Base-by-base conservation (phyloP, 1,284 basidiomycete species). In the Trametes versicolor region DNA sequence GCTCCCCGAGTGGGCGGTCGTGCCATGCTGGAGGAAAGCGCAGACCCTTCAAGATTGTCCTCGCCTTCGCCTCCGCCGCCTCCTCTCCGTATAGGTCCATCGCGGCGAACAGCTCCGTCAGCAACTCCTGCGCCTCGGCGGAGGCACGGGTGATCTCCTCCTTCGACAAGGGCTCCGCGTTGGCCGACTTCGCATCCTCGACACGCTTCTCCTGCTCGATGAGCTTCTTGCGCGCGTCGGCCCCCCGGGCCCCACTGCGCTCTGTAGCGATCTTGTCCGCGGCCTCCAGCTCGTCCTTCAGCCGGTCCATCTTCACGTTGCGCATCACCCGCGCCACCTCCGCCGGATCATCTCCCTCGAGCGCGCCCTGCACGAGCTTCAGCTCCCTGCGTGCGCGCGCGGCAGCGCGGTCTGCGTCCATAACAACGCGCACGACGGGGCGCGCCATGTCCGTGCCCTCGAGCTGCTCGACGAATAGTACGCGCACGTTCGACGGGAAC, bases 41-140 rank as follows among this genome's bases (percentile, higher is more conserved):
- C n/a, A 94, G 79, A 0, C 90, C 90, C 32, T 78, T 75, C 9
- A 93, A 77, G 62, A 94, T 88, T 0, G 76, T 73, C 43, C 82
- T 80, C 0, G 90, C 90, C 19, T 86, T 80, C 4, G 83, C 79
- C 69, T 88, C 86, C 9, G 88, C 85, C 0, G 81, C 82, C 58
- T 70, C 66, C 36, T 67, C 66, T 0, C 66, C 66, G 41, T 67
- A 60, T 3, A 70, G 50, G 59, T 70, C 66, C 62, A 70, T 67
- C 29, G 60, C 62, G 12, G 56, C 56, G 58, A 70, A 70, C 7
- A 70, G 61, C 62, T 70, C 68, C 12, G 64, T 54, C 23, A 67
- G 60, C 52, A 70, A 37, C 25, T 62, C 66, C 52, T 67, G 68
- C 17, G 68, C 68, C 50, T 70, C 68, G 7, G 60, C 59, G 19